Conservation (phyloP, 2,329 filamentous ascomycete species). For the Pyrenochaeta sp. region DNA sequence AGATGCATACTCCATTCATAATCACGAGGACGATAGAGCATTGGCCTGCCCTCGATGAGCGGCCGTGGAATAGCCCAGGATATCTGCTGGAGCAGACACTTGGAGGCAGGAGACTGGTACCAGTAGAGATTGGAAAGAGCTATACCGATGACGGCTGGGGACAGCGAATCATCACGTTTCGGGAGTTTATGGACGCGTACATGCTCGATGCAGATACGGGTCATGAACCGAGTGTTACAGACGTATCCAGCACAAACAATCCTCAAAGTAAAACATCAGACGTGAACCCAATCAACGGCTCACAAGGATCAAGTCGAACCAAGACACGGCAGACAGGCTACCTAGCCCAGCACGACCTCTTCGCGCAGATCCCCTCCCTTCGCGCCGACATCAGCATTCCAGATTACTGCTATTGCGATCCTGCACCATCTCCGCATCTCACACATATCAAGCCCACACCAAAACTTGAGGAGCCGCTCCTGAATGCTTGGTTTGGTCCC, state of each 20-base stretch:
- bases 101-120: constrained; percentile 79
- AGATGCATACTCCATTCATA: constrained; percentile 65
- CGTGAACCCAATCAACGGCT: too few species aligned
- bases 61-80: constrained; percentile 74
- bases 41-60: constrained; percentile 80
- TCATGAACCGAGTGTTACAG: not conserved
- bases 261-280: too few species aligned
- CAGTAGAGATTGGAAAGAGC: constrained; percentile 83
- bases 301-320: not conserved
- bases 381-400: constrained; percentile 79
- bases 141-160: constrained; percentile 89
- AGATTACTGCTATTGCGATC: constrained; percentile 81
- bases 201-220: constrained; percentile 53
- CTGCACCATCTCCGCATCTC: constrained; percentile 45
- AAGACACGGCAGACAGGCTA: constrained; percentile 68
- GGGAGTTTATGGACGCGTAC: constrained; percentile 71
- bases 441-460: constrained; percentile 22
- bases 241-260: not conserved
- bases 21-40: constrained; percentile 70
- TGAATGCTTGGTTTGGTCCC: constrained; percentile 95
- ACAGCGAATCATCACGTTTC: constrained; percentile 80
- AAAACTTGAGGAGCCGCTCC: constrained; percentile 64
- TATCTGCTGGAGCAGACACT: constrained; percentile 82
- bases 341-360: constrained; percentile 89
- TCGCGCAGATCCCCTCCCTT: constrained; percentile 80